Evolutionary conservation across 495 filamentous ascomycete genomes (phyloP).

Genomic region (Cladorrhinum samala): DNA sequence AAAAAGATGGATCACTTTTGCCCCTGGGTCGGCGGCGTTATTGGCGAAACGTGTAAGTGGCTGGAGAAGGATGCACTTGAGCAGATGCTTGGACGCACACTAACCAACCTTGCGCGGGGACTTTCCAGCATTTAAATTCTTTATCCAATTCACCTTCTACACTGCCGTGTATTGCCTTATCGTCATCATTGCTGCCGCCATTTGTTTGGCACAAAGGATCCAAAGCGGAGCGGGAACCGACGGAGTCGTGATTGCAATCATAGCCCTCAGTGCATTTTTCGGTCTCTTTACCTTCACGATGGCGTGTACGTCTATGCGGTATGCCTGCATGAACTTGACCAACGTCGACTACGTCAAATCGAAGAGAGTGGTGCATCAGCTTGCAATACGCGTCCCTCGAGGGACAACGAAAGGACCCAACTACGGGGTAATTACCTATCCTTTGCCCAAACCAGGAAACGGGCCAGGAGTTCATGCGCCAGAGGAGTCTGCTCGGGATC

Average conservation of each 20-base stretch:
- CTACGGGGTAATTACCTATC: constrained; percentile 37
- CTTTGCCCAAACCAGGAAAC: constrained; percentile 24
- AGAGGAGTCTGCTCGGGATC: constrained; percentile 31
- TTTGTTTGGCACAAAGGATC: constrained; percentile 24
- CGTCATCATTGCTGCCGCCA: constrained; percentile 44
- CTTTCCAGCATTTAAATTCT: constrained; percentile 81
- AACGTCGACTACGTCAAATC: constrained; percentile 72
- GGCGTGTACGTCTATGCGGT: constrained; percentile 61
- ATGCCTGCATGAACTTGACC: constrained; percentile 64
- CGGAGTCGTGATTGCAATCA: constrained; percentile 29
- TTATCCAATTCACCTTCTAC: constrained; percentile 77
- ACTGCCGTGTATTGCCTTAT: constrained; percentile 60
- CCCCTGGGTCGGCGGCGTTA: constrained; percentile 88
- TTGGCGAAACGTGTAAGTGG: constrained; percentile 62
- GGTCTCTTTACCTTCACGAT: constrained; percentile 69
- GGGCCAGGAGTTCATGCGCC: constrained; percentile 3
- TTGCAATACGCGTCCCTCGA: constrained; percentile 68
- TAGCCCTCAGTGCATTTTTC: constrained; percentile 56
- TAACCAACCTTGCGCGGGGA: too few species aligned
- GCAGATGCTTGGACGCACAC: too few species aligned
- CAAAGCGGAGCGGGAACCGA: constrained; percentile 24
- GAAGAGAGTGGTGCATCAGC: constrained; percentile 55
- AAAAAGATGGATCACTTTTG: constrained; percentile 92
- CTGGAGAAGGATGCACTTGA: too few species aligned
- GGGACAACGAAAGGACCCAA: constrained; percentile 36